Percentiles rank a stretch among this genome's conserved stretches.
Conservation (phyloP, 805 yeast species). For the Myxozyma melibiosi region DNA sequence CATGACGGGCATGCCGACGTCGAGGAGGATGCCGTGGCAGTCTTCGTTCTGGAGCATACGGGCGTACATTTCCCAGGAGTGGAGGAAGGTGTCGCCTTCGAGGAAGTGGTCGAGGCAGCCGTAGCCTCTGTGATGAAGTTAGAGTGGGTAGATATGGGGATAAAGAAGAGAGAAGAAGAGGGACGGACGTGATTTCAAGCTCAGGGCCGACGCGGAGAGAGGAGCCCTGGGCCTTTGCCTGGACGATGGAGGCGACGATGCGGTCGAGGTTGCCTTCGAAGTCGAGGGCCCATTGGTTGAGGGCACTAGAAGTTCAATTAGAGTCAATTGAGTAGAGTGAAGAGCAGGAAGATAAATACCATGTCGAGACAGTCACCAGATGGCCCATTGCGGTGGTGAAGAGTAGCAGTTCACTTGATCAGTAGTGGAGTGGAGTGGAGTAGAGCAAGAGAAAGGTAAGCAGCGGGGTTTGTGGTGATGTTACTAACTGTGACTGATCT, state of each 20-base stretch:
- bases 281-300: slow-evolving; percentile 98
- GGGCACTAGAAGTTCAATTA: slow-evolving; percentile 46
- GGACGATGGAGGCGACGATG: slow-evolving; percentile 73
- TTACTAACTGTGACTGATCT: not conserved
- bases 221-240: slow-evolving; percentile 78
- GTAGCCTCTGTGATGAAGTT: slow-evolving; percentile 25
- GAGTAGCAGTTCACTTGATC: not conserved
- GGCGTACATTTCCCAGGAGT: slow-evolving; percentile 93
- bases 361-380: slow-evolving; percentile 30
- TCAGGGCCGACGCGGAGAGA: slow-evolving; percentile 94
- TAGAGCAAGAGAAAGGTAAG: too few relatives aligned
- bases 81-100: slow-evolving; percentile 84
- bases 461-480: not conserved
- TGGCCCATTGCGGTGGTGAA: slow-evolving; percentile 31
- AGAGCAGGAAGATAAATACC: slow-evolving; percentile 13
- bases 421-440: too few relatives aligned
- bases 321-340: not conserved
- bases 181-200: slow-evolving; percentile 79
- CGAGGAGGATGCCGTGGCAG: slow-evolving; percentile 76
- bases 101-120: slow-evolving; percentile 93
- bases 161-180: not conserved
- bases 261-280: slow-evolving; percentile 96
- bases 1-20: slow-evolving; percentile 91
- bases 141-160: not conserved
- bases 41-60: slow-evolving; percentile 68